Evolutionary conservation across 2,329 filamentous ascomycete genomes (phyloP), one percentile per base, ranked within the genome.

Genomic region (Fusarium xyrophilum): DNA sequence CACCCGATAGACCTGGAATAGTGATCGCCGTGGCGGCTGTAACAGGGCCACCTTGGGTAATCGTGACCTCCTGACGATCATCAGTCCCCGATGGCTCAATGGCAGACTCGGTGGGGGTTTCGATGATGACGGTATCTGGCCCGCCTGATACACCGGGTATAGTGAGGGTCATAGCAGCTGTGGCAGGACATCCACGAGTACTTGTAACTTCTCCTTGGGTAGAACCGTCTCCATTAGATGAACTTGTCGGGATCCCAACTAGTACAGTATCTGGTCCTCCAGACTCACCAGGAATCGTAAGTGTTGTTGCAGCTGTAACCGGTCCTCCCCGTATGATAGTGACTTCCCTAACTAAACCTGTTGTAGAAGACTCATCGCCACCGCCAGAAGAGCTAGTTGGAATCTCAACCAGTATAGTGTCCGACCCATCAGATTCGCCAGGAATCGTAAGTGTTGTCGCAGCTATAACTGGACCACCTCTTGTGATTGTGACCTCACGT

Each of bases 351-450:
- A 19, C 7, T n/a, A 17, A 12, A 7, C 15, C 30, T 14, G 56
- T 52, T 7, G 4, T 17, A 1, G n/a, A 30, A 3, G 39, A 1
- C 25, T 30, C 38, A 7, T 21, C 2, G 1, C 6, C 9, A 2
- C 6, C 10, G 1, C 9, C n/a, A 3, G 12, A 13, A 12, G 42
- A 15, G 3, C 8, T 10, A 11, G 59, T 42, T 7, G 51, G 52
- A 2, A 27, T 66, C 19, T 68, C 46, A 3, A 68, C 25, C 2
- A 68, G 28, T 7, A 68, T 42, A 9, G 65, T 68, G 2, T 54
- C 52, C 1, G 58, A 47, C 6, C 39, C 25, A 6, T 52, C 56
- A 1, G 65, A 56, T 4, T 30, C 25, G 2, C 60, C 46, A 0
- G 55, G 55, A 5, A 65, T 36, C 1, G 42, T 68, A 2, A 53